Base-by-base conservation (phyloP, 345 rosid genomes). In the Eucalyptus pumila region DNA sequence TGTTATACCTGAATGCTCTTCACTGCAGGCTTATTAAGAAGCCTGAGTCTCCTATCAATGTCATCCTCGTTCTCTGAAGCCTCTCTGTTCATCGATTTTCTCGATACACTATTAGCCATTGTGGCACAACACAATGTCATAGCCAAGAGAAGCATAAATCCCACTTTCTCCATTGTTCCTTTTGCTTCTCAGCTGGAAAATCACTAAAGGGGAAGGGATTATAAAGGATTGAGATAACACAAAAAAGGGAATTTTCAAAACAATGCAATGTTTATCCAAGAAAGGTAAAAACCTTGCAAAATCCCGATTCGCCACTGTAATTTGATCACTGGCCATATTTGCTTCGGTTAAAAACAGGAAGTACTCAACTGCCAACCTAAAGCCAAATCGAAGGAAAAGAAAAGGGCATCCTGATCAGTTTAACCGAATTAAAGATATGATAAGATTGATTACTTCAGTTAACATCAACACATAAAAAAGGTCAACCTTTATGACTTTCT, bases 21-120 rank as follows among this genome's bases (percentile, higher is more conserved):
- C n/a, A 90, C 86, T 6, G 95, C 93, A 86, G 95, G 94, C 86
- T 95, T 95, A 62, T 93, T 93, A 32, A 95, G 92, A 69, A 86
- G 89, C 92, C 90, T 93, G 26, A 95, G 42, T 62, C 87, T 93
- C 87, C 86, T 85, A 72, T 92, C 91, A 54, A 94, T 88, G 15
- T 91, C 93, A 23, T n/a, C 52, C 13, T 51, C 60, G 16, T 49
- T 4, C 60, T 50, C 87, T 21, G 87, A 86, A 30, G 13, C 60
- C 87, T 86, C 62, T 17, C 11, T 34, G 11, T 51, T 56, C 37
- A 45, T 4, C 37, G 87, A 37, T 56, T 34, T 37, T 37, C 56
- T 56, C 4, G 87, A 17, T 37, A 76, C 47, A 37, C 83, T 21
- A 11, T 3, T 5, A 19, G 83, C 83, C 27, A 76, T 37, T 11